Conservation (phyloP, 169 alveolate genomes). For the Eimeria zaria region DNA sequence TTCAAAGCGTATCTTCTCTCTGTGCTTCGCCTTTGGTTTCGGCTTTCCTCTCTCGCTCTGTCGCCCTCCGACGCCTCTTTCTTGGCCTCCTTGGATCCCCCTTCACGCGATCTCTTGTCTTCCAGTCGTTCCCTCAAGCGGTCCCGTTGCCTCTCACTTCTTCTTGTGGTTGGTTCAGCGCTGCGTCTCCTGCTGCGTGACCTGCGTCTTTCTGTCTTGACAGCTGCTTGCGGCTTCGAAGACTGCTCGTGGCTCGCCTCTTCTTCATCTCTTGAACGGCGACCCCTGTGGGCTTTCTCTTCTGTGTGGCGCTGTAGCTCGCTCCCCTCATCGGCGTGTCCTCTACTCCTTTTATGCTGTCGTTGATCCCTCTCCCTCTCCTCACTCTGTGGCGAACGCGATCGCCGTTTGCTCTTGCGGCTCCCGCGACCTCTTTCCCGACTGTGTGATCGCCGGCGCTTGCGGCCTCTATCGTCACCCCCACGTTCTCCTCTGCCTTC, state of each 20-base stretch:
- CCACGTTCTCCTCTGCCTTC: slow-evolving; percentile 10
- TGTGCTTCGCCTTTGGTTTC: background rate
- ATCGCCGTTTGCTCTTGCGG: slow-evolving; percentile 28
- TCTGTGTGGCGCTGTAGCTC: background rate
- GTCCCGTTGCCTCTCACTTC: background rate
- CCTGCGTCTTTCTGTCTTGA: background rate
- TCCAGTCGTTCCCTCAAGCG: slow-evolving; percentile 20
- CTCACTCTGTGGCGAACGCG: background rate
- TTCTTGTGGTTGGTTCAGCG: background rate
- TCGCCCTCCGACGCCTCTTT: slow-evolving; percentile 4
- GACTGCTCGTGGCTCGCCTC: background rate
- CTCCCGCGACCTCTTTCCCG: slow-evolving; percentile 15
- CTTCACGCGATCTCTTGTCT: background rate
- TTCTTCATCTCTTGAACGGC: background rate
- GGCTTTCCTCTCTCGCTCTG: slow-evolving; percentile 11
- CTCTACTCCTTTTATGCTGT: background rate
- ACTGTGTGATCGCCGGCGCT: slow-evolving; percentile 14
- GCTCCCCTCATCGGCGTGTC: background rate
- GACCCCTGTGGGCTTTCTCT: slow-evolving; percentile 1
- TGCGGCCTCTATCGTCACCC: background rate
- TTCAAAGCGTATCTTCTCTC: background rate
- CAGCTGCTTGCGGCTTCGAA: background rate
- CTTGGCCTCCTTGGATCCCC: background rate
- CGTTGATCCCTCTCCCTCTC: background rate
- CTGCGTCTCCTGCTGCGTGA: slow-evolving; percentile 44